Evolutionary conservation across 768 basidiomycete species (phyloP), one percentile per base, ranked within the genome.

Genomic region (Tricholoma flavovirens): DNA sequence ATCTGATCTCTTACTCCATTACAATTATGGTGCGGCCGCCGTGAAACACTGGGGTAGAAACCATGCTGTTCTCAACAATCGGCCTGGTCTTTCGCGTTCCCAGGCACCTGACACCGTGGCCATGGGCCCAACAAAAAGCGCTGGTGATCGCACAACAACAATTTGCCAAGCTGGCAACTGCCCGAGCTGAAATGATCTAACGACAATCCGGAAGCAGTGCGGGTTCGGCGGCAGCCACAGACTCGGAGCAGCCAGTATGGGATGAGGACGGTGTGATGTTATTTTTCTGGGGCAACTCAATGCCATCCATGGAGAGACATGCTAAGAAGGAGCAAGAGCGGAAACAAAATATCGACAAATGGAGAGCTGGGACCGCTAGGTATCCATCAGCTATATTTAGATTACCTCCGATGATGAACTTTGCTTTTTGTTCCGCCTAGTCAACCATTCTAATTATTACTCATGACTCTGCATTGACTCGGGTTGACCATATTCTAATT

Each of bases 21-120:
- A 22, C 21, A 45, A 24, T 21, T 45, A 45, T 12, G 43, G 43
- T 24, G 59, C 53, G n/a, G 59, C 61, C 14, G 61, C 38, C 1
- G 29, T 62, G n/a, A 58, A 60, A 21, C 43, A 54, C 35, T 60
- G 61, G 56, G 61, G 56, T 42, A 49, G 35, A 50, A 56, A 56
- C 48, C 9, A 19, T 17, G 14, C 9, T 50, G 17, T 50, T 33
- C 24, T 56, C 15, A 24, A 21, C 49, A 50, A 56, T 50, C 49
- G 32, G 15, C 19, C 55, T 19, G 32, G 26, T 40, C 46, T 56
- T 36, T 17, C 40, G 15, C 6, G 22, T 30, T 11, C 21, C 53
- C 53, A 30, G 22, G 38, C 35, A 26, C 40, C 29, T 30, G 30
- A 26, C 14, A 38, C 21, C 40, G 19, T 43, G 21, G 26, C 38